These are phyloP conservation scores for Mycena leptocephala DNA, from an alignment of 768 basidiomycete genomes.

Conservation along the genomic window DNA sequence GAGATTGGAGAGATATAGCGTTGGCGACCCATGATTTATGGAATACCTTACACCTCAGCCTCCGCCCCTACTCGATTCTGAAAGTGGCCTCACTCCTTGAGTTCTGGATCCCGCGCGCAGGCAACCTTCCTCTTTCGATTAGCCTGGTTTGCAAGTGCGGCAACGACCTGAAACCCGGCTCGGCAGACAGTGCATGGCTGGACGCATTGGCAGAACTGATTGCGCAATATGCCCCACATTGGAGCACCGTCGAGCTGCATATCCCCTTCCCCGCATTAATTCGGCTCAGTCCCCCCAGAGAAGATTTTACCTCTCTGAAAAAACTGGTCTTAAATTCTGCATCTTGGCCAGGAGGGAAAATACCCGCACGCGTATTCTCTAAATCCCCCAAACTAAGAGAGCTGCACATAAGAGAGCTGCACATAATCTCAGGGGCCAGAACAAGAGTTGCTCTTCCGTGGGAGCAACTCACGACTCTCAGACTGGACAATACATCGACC, in stretches of 20 bases:
- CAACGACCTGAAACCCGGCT: background rate
- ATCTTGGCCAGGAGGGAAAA: background rate
- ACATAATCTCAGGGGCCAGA: background rate
- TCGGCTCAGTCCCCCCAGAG: background rate
- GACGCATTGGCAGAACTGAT: background rate
- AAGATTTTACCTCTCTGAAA: background rate
- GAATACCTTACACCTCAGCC: constrained; percentile 26
- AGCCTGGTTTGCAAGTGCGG: constrained; percentile 8
- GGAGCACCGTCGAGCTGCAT: constrained; percentile 15
- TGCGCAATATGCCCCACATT: background rate
- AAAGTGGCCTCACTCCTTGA: constrained; percentile 8
- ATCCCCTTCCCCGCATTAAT: background rate
- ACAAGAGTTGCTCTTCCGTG: background rate
- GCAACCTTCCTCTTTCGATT: constrained; percentile 13
- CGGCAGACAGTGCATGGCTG: background rate
- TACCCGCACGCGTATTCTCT: background rate
- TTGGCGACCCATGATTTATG: constrained; percentile 12
- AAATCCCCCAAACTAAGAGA: background rate
- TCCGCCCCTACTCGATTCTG: background rate
- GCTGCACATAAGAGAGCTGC: constrained; percentile 18
- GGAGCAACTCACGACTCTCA: background rate
- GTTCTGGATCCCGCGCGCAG: constrained; percentile 25
- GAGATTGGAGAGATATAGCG: constrained; percentile 13
- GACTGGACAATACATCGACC: background rate
- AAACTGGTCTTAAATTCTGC: background rate